Evolutionary conservation across 176 grass and related monocot species (phyloP).

Genomic region (Thinopyrum elongatum): DNA sequence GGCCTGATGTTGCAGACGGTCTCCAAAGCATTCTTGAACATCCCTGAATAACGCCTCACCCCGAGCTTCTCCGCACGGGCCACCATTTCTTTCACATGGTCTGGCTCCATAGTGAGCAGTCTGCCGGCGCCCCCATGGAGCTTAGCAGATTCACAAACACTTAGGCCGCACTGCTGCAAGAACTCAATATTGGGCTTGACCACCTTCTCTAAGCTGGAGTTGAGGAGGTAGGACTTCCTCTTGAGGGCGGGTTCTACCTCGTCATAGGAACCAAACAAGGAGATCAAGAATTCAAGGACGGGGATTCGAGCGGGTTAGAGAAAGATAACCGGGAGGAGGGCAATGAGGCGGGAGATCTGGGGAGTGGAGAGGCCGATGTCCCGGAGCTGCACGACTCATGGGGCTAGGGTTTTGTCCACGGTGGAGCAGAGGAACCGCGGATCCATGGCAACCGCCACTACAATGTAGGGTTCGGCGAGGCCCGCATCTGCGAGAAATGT

Average conservation of each 20-base stretch:
- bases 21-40: not conserved
- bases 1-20: not conserved
- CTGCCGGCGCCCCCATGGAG: not conserved
- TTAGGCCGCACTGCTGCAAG: not conserved
- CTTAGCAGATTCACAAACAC: not conserved
- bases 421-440: not conserved
- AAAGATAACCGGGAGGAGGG: not conserved
- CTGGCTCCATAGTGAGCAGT: not conserved
- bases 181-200: not conserved
- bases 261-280: not conserved
- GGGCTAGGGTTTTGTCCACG: conserved; percentile 14
- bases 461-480: not conserved
- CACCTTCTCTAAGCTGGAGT: not conserved
- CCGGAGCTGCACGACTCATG: not conserved
- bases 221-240: not conserved
- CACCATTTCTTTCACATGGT: not conserved
- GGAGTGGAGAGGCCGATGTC: not conserved
- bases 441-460: not conserved
- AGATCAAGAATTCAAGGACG: not conserved
- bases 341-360: not conserved
- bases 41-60: not conserved
- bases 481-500: not conserved
- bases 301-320: not conserved
- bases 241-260: not conserved
- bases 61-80: not conserved